Percentiles rank a stretch among this genome's conserved stretches.
Evolutionary conservation across 148 eudicot genomes (phyloP).

Genomic region (Rhododendron mucronatum): DNA sequence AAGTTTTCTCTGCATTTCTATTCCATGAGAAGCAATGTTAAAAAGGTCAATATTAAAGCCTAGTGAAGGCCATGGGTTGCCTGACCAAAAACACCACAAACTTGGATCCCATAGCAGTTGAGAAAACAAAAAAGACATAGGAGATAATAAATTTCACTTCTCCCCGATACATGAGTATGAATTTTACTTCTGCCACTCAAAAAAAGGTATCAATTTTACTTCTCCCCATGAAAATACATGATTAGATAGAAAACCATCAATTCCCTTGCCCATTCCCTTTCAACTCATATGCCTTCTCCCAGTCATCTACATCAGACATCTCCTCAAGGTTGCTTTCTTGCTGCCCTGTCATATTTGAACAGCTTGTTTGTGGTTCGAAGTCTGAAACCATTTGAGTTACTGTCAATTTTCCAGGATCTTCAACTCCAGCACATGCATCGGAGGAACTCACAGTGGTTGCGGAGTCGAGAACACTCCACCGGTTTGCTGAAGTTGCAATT

Average conservation of each 20-base stretch:
- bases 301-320: constrained; percentile 64
- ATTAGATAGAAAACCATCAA: background rate
- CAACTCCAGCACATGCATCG: constrained; percentile 17
- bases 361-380: constrained; percentile 16
- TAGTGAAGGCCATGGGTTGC: background rate
- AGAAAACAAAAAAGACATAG: background rate
- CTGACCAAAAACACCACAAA: constrained; percentile 7
- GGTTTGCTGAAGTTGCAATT: constrained; percentile 43
- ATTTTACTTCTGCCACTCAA: background rate
- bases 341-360: constrained; percentile 8
- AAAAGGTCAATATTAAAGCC: background rate
- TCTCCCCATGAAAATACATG: background rate
- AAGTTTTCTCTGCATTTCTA: background rate
- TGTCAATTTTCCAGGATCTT: constrained; percentile 23
- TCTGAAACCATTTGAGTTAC: constrained; percentile 19
- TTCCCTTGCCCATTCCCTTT: constrained; percentile 7
- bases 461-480: constrained; percentile 70
- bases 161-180: background rate
- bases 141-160: background rate
- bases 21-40: background rate
- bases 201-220: background rate
- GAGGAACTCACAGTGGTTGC: constrained; percentile 32
- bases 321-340: constrained; percentile 20
- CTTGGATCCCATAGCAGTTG: background rate
- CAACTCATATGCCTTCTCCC: constrained; percentile 81